Percentiles rank a stretch among this genome's conserved stretches.
Conservation (phyloP, 257 asterid species). For the Oldenlandia corymbosa region DNA sequence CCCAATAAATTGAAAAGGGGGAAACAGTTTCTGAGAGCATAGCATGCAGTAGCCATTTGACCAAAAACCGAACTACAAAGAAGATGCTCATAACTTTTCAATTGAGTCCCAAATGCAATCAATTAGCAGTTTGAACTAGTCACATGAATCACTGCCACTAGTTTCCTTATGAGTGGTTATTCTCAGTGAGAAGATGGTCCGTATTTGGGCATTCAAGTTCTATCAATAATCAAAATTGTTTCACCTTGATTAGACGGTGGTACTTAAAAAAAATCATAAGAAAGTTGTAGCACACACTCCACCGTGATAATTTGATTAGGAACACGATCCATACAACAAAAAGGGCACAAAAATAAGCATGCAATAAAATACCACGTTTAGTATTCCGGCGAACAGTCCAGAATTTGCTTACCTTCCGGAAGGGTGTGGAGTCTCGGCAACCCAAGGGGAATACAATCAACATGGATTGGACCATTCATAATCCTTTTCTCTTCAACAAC, state of each 20-base stretch:
- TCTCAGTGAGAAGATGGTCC: neutral
- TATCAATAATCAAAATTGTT: neutral
- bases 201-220: conserved; percentile 6
- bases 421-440: conserved; percentile 72
- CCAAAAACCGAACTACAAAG: neutral
- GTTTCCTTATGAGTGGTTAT: neutral
- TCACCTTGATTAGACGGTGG: neutral
- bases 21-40: too few species aligned
- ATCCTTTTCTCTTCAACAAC: conserved; percentile 48
- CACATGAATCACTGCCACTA: neutral
- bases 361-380: conserved; percentile 1
- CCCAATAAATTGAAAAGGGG: too few species aligned
- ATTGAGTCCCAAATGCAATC: neutral
- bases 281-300: neutral
- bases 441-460: conserved; percentile 65
- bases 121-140: neutral
- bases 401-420: conserved; percentile 54
- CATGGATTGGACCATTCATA: conserved; percentile 46
- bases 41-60: neutral
- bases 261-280: too few species aligned
- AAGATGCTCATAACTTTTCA: neutral
- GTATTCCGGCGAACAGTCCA: conserved; percentile 21
- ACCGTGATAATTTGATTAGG: neutral
- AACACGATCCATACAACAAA: too few species aligned
- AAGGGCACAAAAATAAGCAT: neutral